Percentiles rank a stretch among this genome's conserved stretches.
phyloP scores from a whole-genome alignment of 2,329 filamentous ascomycete genomes.

The Hymenoscyphus fraxineus region DNA sequence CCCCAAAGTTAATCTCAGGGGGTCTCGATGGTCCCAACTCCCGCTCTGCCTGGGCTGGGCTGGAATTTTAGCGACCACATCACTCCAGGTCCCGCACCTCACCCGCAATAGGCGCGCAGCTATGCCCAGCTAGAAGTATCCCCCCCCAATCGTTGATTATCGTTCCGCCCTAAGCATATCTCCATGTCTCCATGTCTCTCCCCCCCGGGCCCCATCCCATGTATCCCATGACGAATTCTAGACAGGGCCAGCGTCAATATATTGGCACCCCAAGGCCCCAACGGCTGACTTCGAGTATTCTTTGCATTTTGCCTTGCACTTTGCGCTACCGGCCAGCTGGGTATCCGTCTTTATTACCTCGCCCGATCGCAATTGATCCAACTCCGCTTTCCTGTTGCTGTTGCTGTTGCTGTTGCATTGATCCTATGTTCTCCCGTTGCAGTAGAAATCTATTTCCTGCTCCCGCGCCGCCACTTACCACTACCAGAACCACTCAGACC shows the following conservation, averaged over 20 bases:
- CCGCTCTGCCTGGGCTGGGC: background rate
- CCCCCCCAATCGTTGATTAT: background rate
- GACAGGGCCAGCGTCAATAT: constrained; percentile 29
- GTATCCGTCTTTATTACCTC: constrained; percentile 15
- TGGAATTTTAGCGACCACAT: constrained; percentile 25
- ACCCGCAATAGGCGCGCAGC: constrained; percentile 33
- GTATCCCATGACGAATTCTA: constrained; percentile 26
- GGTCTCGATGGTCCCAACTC: background rate
- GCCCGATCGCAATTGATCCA: background rate
- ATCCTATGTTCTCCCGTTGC: background rate
- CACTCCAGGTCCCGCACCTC: constrained; percentile 1
- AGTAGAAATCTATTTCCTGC: constrained; percentile 3
- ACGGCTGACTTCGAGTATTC: constrained; percentile 19
- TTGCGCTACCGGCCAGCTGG: constrained; percentile 32
- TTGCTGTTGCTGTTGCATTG: constrained; percentile 3
- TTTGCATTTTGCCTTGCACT: constrained; percentile 28
- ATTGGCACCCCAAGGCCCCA: constrained; percentile 31
- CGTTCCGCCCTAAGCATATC: background rate
- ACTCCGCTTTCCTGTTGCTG: background rate
- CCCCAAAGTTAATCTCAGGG: background rate
- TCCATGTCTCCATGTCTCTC: constrained; percentile 3
- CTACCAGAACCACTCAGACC: background rate
- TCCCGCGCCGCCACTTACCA: constrained; percentile 3
- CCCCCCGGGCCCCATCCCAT: constrained; percentile 15
- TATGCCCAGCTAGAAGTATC: constrained; percentile 12